phyloP scores from a whole-genome alignment of 2,329 filamentous ascomycete genomes.

The Claviceps pusilla region DNA sequence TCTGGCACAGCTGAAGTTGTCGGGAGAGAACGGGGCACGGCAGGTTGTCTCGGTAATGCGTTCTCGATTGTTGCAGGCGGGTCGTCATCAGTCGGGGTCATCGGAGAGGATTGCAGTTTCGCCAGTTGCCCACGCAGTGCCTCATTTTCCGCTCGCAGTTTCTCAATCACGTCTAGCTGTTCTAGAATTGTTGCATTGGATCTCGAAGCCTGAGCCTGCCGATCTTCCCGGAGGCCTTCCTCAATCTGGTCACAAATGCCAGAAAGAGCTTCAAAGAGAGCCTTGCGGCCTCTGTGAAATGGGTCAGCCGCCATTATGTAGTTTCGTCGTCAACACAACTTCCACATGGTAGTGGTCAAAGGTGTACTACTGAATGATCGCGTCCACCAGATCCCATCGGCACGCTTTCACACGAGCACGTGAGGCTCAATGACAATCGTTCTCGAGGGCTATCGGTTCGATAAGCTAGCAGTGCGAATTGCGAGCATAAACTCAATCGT shows the following conservation, averaged over 20 bases:
- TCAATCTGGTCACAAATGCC: slow-evolving; percentile 24
- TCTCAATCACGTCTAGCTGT: slow-evolving; percentile 14
- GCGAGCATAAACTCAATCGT: not conserved
- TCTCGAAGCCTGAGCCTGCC: not conserved
- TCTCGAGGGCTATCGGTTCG: not conserved
- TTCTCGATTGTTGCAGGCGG: not conserved
- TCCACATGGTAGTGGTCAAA: not conserved
- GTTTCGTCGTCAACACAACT: not conserved
- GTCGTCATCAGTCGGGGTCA: not conserved
- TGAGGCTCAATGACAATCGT: not conserved
- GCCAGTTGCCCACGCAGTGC: slow-evolving; percentile 23
- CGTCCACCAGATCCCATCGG: not conserved
- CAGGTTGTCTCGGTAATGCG: not conserved
- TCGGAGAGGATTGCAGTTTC: not conserved
- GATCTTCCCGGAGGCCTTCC: not conserved
- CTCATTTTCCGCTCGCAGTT: slow-evolving; percentile 28
- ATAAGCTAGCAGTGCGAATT: not conserved
- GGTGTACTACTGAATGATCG: not conserved
- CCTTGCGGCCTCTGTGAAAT: slow-evolving; percentile 23
- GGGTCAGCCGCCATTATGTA: slow-evolving; percentile 22
- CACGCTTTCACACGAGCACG: not conserved
- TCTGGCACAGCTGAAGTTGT: not conserved
- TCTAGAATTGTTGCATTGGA: not conserved
- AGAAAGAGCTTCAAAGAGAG: slow-evolving; percentile 25
- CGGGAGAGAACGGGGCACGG: not conserved